A percentile compares a stretch with the other conserved stretches of the same genome.
These are phyloP conservation scores for Alternaria sp. DNA, from an alignment of 2,329 filamentous ascomycete genomes.

Conservation along the genomic window DNA sequence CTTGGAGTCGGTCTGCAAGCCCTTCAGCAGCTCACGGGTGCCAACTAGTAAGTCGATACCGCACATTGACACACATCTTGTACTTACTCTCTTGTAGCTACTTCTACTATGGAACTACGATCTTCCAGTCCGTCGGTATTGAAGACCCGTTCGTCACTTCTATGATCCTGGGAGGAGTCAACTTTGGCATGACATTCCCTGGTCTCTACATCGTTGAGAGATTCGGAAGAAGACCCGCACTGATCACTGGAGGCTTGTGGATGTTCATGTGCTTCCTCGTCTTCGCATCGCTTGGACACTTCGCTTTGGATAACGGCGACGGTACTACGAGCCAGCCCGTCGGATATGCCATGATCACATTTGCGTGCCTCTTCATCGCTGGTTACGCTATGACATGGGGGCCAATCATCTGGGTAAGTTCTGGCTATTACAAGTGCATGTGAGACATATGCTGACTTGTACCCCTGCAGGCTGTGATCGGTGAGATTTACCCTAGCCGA, in stretches of 20 bases:
- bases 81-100: constrained; percentile 46
- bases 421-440: too few species aligned
- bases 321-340: constrained; percentile 49
- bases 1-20: constrained; percentile 69
- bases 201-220: constrained; percentile 57
- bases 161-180: constrained; percentile 57
- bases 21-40: constrained; percentile 72
- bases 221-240: constrained; percentile 53
- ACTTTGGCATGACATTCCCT: constrained; percentile 56
- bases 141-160: constrained; percentile 54
- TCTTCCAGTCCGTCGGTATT: constrained; percentile 52
- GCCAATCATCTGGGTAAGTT: constrained; percentile 69
- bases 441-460: too few species aligned
- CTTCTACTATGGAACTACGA: constrained; percentile 61
- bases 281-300: constrained; percentile 56
- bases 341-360: constrained; percentile 68
- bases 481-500: constrained; percentile 69
- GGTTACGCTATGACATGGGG: constrained; percentile 74
- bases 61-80: not conserved
- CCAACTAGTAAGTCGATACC: constrained; percentile 64
- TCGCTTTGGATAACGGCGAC: constrained; percentile 44
- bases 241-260: constrained; percentile 55
- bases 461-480: constrained; percentile 61
- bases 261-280: constrained; percentile 66
- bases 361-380: constrained; percentile 71